Conservation (phyloP, 192 early-diverging fungal species). For the Coemansia sp. region DNA sequence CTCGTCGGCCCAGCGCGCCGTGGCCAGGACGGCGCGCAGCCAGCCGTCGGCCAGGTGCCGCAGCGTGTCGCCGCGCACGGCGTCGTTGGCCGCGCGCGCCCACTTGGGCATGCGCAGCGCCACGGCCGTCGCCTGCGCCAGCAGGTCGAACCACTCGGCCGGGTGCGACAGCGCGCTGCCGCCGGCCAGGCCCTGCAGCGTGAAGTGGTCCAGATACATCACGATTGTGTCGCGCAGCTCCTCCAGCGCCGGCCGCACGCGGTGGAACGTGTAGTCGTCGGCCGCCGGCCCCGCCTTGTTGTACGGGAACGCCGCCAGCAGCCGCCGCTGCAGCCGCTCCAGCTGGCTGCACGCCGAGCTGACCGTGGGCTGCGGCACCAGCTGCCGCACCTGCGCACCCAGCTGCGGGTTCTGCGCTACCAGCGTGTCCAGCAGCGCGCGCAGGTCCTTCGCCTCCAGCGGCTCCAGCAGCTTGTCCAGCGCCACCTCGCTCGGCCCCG, state of each 20-base stretch:
- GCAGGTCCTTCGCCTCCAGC: constrained; percentile 69
- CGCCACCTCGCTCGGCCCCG: constrained; percentile 27
- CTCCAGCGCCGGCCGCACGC: constrained; percentile 69
- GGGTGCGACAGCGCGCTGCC: constrained; percentile 41
- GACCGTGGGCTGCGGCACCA: constrained; percentile 84
- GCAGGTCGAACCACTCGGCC: constrained; percentile 70
- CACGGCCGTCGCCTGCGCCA: constrained; percentile 69
- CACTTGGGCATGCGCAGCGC: constrained; percentile 76
- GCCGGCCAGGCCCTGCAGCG: constrained; percentile 62
- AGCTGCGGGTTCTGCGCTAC: constrained; percentile 70
- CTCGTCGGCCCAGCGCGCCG: constrained; percentile 64
- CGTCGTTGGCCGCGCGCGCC: constrained; percentile 69
- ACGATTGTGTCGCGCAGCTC: constrained; percentile 72
- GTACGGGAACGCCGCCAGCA: constrained; percentile 83
- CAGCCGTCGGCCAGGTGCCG: constrained; percentile 68
- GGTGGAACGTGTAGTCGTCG: constrained; percentile 88
- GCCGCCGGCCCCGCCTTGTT: constrained; percentile 66
- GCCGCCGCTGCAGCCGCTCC: constrained; percentile 60
- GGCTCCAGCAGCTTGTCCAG: constrained; percentile 55
- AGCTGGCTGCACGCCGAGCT: constrained; percentile 66
- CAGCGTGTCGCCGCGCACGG: constrained; percentile 61
- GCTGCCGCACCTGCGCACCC: constrained; percentile 61
- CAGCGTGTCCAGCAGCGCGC: constrained; percentile 68
- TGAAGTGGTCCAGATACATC: constrained; percentile 73
- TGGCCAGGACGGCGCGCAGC: constrained; percentile 70